phyloP scores from a whole-genome alignment of 148 eudicot species.

The Arctostaphylos glauca region DNA sequence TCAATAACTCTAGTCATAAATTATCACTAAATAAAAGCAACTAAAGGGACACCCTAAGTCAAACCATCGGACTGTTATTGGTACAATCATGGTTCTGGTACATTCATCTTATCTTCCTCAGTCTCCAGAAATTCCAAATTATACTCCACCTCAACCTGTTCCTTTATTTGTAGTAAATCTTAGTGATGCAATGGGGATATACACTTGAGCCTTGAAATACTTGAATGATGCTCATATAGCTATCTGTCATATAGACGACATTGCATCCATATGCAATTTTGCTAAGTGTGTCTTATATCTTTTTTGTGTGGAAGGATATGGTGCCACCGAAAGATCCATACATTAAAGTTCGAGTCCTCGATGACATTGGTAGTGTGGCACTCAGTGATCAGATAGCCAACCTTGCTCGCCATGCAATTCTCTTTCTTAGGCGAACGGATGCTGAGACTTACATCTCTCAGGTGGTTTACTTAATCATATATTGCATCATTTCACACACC shows the following conservation, averaged over 20 bases:
- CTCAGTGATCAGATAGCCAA: constrained; percentile 75
- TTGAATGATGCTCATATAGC: neutral
- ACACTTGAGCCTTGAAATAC: neutral
- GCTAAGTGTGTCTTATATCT: neutral
- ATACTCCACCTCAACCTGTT: no score
- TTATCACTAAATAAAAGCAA: no score
- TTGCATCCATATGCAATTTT: neutral
- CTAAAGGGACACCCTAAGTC: no score
- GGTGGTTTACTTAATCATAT: constrained; percentile 32
- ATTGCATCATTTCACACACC: neutral
- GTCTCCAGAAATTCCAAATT: no score
- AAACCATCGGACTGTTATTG: no score
- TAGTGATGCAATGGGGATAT: neutral
- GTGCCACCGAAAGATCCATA: constrained; percentile 98
- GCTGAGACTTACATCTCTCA: constrained; percentile 88
- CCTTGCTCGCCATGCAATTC: constrained; percentile 82
- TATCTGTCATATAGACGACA: neutral
- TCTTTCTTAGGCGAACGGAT: constrained; percentile 82
- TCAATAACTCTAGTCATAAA: no score
- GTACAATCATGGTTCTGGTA: no score
- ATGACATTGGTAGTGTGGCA: constrained; percentile 72
- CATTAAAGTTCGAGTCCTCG: constrained; percentile 85
- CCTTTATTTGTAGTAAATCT: neutral
- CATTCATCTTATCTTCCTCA: no score
- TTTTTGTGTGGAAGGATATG: constrained; percentile 58